phyloP scores from a whole-genome alignment of 139 green algal genomes.

The Chlamydomonas asymmetrica region DNA sequence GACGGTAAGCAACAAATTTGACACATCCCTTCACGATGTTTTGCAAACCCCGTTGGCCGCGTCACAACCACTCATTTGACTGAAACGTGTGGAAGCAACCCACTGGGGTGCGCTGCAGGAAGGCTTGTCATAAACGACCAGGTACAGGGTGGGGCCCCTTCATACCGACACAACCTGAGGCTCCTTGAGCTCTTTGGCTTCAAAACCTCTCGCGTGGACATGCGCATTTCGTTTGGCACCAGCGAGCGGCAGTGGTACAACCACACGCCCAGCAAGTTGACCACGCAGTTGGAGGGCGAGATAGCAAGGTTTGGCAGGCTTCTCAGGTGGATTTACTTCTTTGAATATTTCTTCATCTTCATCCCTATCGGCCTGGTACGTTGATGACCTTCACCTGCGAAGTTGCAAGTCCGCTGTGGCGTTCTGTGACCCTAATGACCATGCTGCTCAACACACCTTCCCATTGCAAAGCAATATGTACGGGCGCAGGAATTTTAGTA shows the following conservation, averaged over 20 bases:
- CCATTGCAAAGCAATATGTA: too few species aligned
- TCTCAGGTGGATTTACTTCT: constrained; percentile 54
- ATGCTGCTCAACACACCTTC: too few species aligned
- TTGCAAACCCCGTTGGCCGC: too few species aligned
- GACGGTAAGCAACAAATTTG: constrained; percentile 31
- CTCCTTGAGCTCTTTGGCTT: constrained; percentile 63
- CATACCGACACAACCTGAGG: constrained; percentile 67
- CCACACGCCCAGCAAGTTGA: constrained; percentile 53
- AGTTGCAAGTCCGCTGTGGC: too few species aligned
- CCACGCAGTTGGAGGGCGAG: constrained; percentile 45
- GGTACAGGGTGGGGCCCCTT: constrained; percentile 66
- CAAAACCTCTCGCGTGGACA: constrained; percentile 53
- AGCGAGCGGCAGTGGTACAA: constrained; percentile 67
- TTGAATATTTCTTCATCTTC: constrained; percentile 68
- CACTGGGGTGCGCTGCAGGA: too few species aligned
- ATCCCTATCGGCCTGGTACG: constrained; percentile 59
- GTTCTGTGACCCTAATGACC: too few species aligned
- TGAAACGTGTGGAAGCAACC: too few species aligned
- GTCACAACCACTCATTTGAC: too few species aligned
- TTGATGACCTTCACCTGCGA: too few species aligned
- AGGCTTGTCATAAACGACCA: constrained; percentile 65
- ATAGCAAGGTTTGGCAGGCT: constrained; percentile 60
- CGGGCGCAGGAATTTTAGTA: too few species aligned
- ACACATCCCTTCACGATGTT: too few species aligned
- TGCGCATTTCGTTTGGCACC: constrained; percentile 68